Conservation (phyloP, 495 filamentous ascomycete genomes). For the Ramalina intermedia region DNA sequence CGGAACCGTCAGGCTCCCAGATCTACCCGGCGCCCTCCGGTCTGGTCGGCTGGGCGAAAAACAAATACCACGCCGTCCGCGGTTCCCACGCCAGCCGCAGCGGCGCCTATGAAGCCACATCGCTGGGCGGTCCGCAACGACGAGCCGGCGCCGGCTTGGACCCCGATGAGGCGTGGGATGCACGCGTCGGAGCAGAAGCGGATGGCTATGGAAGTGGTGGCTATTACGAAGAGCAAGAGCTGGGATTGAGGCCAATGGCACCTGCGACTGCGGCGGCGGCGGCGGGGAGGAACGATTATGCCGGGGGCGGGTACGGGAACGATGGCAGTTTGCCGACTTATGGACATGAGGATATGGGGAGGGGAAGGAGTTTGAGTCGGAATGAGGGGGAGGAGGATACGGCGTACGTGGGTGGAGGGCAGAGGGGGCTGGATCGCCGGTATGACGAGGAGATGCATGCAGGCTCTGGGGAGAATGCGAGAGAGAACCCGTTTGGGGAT, state of each 20-base stretch:
- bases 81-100: constrained; percentile 33
- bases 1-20: constrained; percentile 22
- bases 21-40: constrained; percentile 42
- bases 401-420: constrained; percentile 21
- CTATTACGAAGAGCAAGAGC: constrained; percentile 53
- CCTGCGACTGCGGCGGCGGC: background rate
- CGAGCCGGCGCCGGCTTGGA: constrained; percentile 34
- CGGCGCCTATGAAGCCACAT: constrained; percentile 48
- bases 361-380: constrained; percentile 23
- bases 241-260: constrained; percentile 24
- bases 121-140: constrained; percentile 7
- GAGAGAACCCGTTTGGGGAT: constrained; percentile 41
- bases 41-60: constrained; percentile 39
- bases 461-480: background rate
- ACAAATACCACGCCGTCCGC: constrained; percentile 36
- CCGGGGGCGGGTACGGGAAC: constrained; percentile 19
- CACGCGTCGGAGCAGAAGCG: constrained; percentile 47
- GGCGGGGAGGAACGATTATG: constrained; percentile 13
- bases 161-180: constrained; percentile 62
- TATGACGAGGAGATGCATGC: constrained; percentile 33
- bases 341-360: constrained; percentile 16
- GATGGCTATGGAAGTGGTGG: constrained; percentile 34
- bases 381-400: constrained; percentile 10
- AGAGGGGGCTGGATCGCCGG: constrained; percentile 24
- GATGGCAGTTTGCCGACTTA: constrained; percentile 15